Base-by-base conservation (phyloP, 257 asterid species). In the Nicotiana noctiflora region DNA sequence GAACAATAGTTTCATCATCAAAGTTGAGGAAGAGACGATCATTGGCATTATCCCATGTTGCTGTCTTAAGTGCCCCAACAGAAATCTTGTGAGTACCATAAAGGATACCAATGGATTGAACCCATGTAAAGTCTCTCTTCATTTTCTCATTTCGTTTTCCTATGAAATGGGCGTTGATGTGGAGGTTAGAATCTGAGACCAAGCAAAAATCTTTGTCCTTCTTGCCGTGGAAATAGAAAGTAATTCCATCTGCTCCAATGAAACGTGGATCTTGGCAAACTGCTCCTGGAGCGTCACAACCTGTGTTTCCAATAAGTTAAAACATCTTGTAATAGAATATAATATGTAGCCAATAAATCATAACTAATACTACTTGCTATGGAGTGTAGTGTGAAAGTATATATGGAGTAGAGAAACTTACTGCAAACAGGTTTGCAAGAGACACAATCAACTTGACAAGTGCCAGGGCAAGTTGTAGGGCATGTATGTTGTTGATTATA, bases 181-280 rank as follows among this genome's bases (percentile, higher is more conserved):
- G 97, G 74, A 92, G 88, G 77, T 88, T 88, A 29, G 87, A 79
- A 1, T 90, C 88, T 8, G 95, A 85, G 1, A 92, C 90, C 0
- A 92, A 83, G 86, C 95, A 89, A 80, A 88, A 92, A 40, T 88
- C 85, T 60, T 15, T 70, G 23, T 88, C 89, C 70, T 88, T 90
- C 44, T 84, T 86, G 60, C 97, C 95, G 40, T 92, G 97, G 85
- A 92, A 40, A 2, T 89, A 92, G 87, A 92, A 92, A 0, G 95
- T 87, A 82, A 89, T 72, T 66, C 97, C 97, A 65, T 92, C 97
- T 13, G 90, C 95, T 4, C 97, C 97, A 15, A 92, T 87, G 84
- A 92, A 92, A 27, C 93, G 91, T 2, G 97, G 97, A 77, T 92
- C 97, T 77, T 92, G 92, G 86, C 95, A 92, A 4, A 92, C 93